Evolutionary conservation across 2,329 filamentous ascomycete genomes (phyloP).

Genomic region (Clonostachys sp.): DNA sequence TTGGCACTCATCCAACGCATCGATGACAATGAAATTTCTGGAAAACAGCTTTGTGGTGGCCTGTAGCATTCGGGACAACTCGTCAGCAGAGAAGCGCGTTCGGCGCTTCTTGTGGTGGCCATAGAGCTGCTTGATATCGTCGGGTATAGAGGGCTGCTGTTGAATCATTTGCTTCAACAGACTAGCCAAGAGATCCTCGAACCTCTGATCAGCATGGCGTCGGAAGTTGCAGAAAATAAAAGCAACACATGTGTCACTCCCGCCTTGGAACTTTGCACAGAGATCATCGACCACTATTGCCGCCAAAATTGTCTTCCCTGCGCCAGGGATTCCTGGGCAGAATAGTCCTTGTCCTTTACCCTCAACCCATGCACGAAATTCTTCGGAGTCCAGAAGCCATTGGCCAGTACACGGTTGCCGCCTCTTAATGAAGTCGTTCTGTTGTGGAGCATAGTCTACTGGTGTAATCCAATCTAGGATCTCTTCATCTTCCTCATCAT

Average conservation of each 20-base stretch:
- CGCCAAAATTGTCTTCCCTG: constrained; percentile 41
- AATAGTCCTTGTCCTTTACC: constrained; percentile 25
- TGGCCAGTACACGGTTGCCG: constrained; percentile 33
- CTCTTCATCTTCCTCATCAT: background rate
- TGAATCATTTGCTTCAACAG: constrained; percentile 30
- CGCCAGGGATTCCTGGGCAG: constrained; percentile 40
- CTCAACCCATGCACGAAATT: constrained; percentile 24
- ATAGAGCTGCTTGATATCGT: constrained; percentile 18
- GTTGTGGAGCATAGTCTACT: constrained; percentile 27
- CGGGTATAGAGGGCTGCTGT: constrained; percentile 12
- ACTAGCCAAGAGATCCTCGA: constrained; percentile 18
- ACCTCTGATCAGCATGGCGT: constrained; percentile 25
- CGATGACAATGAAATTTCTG: constrained; percentile 8
- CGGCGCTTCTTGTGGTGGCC: constrained; percentile 6
- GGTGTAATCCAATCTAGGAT: constrained; percentile 31
- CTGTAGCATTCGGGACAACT: constrained; percentile 2
- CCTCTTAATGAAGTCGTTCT: constrained; percentile 26
- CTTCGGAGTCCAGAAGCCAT: constrained; percentile 35
- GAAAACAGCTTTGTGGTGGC: background rate
- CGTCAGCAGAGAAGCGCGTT: background rate
- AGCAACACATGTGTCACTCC: constrained; percentile 25
- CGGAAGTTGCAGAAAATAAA: constrained; percentile 41
- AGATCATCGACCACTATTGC: constrained; percentile 36
- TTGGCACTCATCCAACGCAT: constrained; percentile 16
- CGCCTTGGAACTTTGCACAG: constrained; percentile 7